These are phyloP conservation scores for Pseudofabraea citricarpa DNA, from an alignment of 2,329 filamentous ascomycete species.

Conservation along the genomic window DNA sequence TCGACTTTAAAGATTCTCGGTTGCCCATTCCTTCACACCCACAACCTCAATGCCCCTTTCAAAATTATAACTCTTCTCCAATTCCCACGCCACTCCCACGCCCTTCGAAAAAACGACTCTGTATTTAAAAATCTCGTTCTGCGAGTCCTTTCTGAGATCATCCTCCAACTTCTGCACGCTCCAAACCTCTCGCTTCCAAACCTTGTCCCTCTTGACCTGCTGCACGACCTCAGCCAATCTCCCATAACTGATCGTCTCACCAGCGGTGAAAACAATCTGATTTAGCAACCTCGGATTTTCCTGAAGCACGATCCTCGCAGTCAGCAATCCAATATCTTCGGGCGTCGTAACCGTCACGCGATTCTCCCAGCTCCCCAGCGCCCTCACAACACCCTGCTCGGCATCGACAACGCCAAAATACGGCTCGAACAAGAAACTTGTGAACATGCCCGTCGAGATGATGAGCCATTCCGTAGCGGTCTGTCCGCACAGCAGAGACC, in stretches of 20 bases:
- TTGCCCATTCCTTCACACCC: conserved; percentile 42
- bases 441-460: conserved; percentile 66
- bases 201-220: conserved; percentile 31
- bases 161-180: conserved; percentile 36
- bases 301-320: conserved; percentile 49
- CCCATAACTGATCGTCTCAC: conserved; percentile 57
- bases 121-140: conserved; percentile 52
- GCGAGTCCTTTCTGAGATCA: conserved; percentile 41
- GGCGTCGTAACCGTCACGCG: conserved; percentile 58
- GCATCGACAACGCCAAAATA: conserved; percentile 60
- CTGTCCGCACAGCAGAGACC: conserved; percentile 46
- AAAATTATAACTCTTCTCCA: conserved; percentile 35
- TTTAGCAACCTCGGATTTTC: conserved; percentile 25
- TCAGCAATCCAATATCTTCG: conserved; percentile 57
- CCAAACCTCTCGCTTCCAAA: conserved; percentile 49
- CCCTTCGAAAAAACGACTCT: conserved; percentile 52
- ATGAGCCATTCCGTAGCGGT: conserved; percentile 52
- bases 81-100: conserved; percentile 32
- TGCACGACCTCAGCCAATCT: conserved; percentile 49
- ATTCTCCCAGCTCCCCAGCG: conserved; percentile 57
- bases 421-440: conserved; percentile 61
- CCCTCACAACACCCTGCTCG: conserved; percentile 43
- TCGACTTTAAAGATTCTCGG: conserved; percentile 30
- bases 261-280: conserved; percentile 50
- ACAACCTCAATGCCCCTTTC: conserved; percentile 52